Evolutionary conservation across 169 alveolate genomes (phyloP), one percentile per base, ranked within the genome.

Genomic region (Plasmodium inui): DNA sequence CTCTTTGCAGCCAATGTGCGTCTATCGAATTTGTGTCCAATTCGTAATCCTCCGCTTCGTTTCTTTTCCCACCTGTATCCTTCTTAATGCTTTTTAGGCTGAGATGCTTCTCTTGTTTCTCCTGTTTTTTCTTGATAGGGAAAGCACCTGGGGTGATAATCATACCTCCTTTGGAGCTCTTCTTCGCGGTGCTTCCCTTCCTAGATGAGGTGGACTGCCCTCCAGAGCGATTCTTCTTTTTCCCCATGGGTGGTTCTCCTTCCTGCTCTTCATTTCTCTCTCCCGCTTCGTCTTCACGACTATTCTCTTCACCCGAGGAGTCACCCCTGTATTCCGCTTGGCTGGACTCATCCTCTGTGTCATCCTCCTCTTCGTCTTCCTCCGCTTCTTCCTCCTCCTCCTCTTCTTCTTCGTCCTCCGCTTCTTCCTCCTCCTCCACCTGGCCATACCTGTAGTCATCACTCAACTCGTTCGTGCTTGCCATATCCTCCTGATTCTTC

Each of bases 1-100:
- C 99, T 50, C 99, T 96, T 96, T 99, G 99, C 84, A 99, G 97
- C 99, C 99, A 99, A 93, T 98, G 99, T 10, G 99, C 98, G 94
- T 98, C 99, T 32, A 98, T 97, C 83, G 96, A 96, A 88, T 95
- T 97, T n/a, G 96, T 95, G 37, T 92, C 95, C 39, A 94, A 88
- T 32, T 95, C 90, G 53, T 61, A 84, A 57, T 57, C 61, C 22
- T 78, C 94, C n/a, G 3, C 12, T n/a, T 67, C 34, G 61, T 67
- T 83, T 39, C 34, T 83, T 41, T 73, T 55, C 70, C 39, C 72
- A 1, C 34, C 39, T 0, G 26, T 22, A n/a, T 92, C 73, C 22
- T 93, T 94, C n/a, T 95, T 84, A 12, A 55, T 37, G 53, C 92
- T 72, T 61, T 89, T 92, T 37, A 83, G 70, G 70, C 95, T 73